These are phyloP conservation scores for Pholiota molesta DNA, from an alignment of 768 basidiomycete genomes.

Conservation along the genomic window DNA sequence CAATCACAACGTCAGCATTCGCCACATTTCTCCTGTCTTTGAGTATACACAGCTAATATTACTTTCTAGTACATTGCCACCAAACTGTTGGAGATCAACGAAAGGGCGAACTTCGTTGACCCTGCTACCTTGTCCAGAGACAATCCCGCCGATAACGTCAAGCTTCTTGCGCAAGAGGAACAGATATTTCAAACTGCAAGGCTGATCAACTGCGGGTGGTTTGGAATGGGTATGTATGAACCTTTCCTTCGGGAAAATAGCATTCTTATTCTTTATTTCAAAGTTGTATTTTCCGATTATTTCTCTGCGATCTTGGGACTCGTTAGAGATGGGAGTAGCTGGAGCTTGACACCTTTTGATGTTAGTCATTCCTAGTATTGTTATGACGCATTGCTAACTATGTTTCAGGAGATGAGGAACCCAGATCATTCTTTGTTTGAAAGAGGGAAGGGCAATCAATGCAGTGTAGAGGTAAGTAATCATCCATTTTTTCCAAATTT, in stretches of 20 bases:
- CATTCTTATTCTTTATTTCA: constrained; percentile 3
- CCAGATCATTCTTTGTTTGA: constrained; percentile 69
- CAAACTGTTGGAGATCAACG: constrained; percentile 81
- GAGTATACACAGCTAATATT: neutral
- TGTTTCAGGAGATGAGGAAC: constrained; percentile 63
- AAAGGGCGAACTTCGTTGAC: constrained; percentile 63
- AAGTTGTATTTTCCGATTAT: constrained; percentile 81
- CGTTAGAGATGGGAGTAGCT: constrained; percentile 70
- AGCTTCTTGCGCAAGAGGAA: constrained; percentile 60
- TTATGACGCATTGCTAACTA: neutral
- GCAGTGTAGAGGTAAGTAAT: constrained; percentile 72
- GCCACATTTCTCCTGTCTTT: neutral
- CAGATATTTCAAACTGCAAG: constrained; percentile 86
- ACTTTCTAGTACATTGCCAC: constrained; percentile 70
- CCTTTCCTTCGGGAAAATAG: constrained; percentile 6
- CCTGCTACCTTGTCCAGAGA: constrained; percentile 49
- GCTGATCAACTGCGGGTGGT: constrained; percentile 81
- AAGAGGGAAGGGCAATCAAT: constrained; percentile 79
- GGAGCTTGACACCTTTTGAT: constrained; percentile 78
- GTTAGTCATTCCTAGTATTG: constrained; percentile 35
- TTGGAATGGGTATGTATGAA: constrained; percentile 49
- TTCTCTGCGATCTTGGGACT: constrained; percentile 82
- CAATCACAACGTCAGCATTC: constrained; percentile 77
- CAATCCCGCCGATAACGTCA: constrained; percentile 33
- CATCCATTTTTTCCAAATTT: neutral